Evolutionary conservation across 1,284 basidiomycete species (phyloP).

Genomic region (Naganishia albida): DNA sequence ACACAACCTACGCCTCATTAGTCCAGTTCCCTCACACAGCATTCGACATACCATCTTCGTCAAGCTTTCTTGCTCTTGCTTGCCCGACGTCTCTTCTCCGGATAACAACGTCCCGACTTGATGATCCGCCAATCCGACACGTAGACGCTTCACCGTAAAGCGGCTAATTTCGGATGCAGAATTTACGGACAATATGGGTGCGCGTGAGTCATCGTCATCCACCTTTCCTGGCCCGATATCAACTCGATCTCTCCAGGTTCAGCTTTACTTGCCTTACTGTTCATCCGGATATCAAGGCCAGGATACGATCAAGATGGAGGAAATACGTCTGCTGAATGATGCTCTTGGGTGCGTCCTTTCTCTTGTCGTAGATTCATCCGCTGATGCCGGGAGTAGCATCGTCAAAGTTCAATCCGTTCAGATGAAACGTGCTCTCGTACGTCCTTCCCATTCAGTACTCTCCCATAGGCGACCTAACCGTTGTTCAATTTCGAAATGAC

Average conservation of each 20-base stretch:
- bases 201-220: not conserved
- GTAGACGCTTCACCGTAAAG: no score
- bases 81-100: no score
- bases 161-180: not conserved
- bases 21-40: no score
- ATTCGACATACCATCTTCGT: slow-evolving; percentile 5
- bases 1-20: slow-evolving; percentile 55
- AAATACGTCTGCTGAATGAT: slow-evolving; percentile 74
- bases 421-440: slow-evolving; percentile 86
- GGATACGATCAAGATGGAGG: slow-evolving; percentile 36
- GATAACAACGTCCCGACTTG: no score
- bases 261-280: no score
- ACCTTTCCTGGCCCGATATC: not conserved
- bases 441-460: slow-evolving; percentile 44
- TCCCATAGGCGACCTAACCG: not conserved
- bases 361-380: not conserved
- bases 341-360: slow-evolving; percentile 59
- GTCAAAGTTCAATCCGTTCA: slow-evolving; percentile 91
- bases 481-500: slow-evolving; percentile 10
- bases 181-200: not conserved
- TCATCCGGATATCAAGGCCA: no score
- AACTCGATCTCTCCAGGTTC: no score
- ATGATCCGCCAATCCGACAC: no score
- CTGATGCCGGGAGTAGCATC: slow-evolving; percentile 55
- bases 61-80: no score